Evolutionary conservation across 805 yeast species (phyloP).

Genomic region (Starmerella floricola): DNA sequence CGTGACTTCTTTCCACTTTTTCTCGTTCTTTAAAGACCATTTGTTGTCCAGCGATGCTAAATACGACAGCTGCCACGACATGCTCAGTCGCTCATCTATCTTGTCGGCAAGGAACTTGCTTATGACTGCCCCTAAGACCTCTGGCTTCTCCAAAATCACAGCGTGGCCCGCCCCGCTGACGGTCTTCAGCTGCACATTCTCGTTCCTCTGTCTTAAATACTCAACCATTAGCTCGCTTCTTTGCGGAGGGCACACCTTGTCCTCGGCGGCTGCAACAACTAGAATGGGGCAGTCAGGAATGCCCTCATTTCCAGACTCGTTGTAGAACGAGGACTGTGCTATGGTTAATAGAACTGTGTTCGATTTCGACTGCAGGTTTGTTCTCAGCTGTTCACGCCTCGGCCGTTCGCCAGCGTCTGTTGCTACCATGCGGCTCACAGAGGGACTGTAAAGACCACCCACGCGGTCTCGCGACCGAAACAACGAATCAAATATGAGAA

Average conservation of each 20-base stretch:
- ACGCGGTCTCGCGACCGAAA: constrained; percentile 49
- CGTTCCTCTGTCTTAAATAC: not conserved
- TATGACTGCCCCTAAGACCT: constrained; percentile 48
- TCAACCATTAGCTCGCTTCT: constrained; percentile 25
- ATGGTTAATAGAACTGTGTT: constrained; percentile 42
- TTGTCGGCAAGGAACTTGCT: constrained; percentile 43
- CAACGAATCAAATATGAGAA: constrained; percentile 36
- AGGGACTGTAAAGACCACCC: constrained; percentile 48
- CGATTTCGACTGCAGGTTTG: constrained; percentile 57
- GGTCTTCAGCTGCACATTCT: not conserved
- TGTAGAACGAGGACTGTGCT: constrained; percentile 38
- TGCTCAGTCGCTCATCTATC: constrained; percentile 44
- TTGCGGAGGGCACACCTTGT: constrained; percentile 41
- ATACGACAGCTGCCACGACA: constrained; percentile 58
- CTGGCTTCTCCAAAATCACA: constrained; percentile 49
- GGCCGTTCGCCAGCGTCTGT: constrained; percentile 30
- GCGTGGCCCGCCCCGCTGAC: constrained; percentile 50
- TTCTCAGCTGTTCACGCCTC: constrained; percentile 48
- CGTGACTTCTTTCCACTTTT: constrained; percentile 51
- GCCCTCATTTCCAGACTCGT: constrained; percentile 34
- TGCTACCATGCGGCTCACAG: constrained; percentile 47
- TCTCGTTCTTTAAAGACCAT: constrained; percentile 69
- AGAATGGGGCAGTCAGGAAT: constrained; percentile 35
- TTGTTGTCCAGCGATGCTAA: constrained; percentile 44
- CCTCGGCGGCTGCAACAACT: constrained; percentile 49